Evolutionary conservation across 352 stramenopile species (phyloP).

Genomic region (Pythium phragmiticola): DNA sequence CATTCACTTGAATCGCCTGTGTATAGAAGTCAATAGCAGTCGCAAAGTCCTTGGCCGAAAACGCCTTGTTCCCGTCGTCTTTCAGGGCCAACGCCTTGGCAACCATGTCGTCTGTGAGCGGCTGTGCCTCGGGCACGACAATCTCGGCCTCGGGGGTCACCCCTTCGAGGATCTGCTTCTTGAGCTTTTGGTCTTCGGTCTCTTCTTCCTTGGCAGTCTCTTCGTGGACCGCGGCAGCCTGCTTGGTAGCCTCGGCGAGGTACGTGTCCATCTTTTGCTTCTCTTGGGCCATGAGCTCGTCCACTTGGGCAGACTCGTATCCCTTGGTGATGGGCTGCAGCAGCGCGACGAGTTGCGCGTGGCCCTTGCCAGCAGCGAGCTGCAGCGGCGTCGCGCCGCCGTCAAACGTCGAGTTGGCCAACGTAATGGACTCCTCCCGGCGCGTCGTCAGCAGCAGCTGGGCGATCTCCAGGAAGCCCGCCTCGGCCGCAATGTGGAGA

Average conservation of each 20-base stretch:
- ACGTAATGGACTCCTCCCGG: conserved; percentile 39
- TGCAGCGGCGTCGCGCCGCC: conserved; percentile 66
- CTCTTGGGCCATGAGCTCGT: conserved; percentile 60
- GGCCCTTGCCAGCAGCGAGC: conserved; percentile 70
- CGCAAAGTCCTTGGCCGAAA: conserved; percentile 60
- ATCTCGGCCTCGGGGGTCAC: conserved; percentile 49
- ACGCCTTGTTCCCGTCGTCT: conserved; percentile 69
- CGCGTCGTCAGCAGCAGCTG: conserved; percentile 52
- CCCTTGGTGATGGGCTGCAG: conserved; percentile 61
- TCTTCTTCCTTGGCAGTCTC: conserved; percentile 25
- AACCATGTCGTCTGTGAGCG: conserved; percentile 38
- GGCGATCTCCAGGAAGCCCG: conserved; percentile 61
- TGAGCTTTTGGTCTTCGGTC: conserved; percentile 41
- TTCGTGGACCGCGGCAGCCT: conserved; percentile 33
- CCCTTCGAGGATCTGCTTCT: conserved; percentile 34
- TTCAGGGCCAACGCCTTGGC: conserved; percentile 52
- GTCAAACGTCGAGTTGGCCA: conserved; percentile 61
- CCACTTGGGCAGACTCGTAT: conserved; percentile 52
- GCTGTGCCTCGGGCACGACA: conserved; percentile 39
- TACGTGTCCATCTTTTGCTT: conserved; percentile 62
- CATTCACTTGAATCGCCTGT: conserved; percentile 57
- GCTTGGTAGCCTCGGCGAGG: conserved; percentile 48
- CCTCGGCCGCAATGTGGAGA: conserved; percentile 77
- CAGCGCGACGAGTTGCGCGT: conserved; percentile 60
- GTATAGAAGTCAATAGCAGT: conserved; percentile 58